Evolutionary conservation across 179 eudicot genomes (phyloP), one percentile per base, ranked within the genome.

Genomic region (Sideroxylon spinosum): DNA sequence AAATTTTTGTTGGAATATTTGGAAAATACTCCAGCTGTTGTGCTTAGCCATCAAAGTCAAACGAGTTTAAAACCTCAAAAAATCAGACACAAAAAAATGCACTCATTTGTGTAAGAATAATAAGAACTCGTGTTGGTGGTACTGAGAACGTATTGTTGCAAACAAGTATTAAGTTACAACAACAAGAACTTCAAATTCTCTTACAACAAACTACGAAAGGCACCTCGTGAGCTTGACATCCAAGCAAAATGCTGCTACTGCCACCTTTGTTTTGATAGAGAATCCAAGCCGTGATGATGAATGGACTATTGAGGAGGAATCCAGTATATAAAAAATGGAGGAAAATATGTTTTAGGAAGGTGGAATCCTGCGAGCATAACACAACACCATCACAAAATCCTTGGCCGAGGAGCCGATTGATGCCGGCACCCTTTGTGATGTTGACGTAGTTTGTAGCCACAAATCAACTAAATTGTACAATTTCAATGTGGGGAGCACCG

Each of bases 371-470:
- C 87, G 87, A 49, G 87, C 87, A 86, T 88, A 88, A 32, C 79
- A 82, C 73, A 88, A 78, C 37, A 81, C 86, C 91, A 88, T 84
- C 53, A 88, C 87, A 63, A 86, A 84, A 52, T 88, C 91, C 78
- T 82, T 81, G 16, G 91, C 91, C 2, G 89, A 86, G 32, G 91
- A 82, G 28, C 91, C 91, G 37, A 88, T 78, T 53, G 68, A 65
- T 56, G 89, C 84, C 4, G 81, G n/a, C 63, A 88, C 78, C 82
- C 66, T 82, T 44, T 86, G 82, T 3, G 86, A 74, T 4, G 82
- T 59, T 66, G 87, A 60, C 16, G 80, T 28, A 10, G 84, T 79
- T 77, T 79, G 87, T 70, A 88, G 84, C 89, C 89, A 88, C 56
- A 79, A 28, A 73, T 86, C 91, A 50, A 88, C 83, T 37, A 88